These are phyloP conservation scores for Rubus parviflorus DNA, from an alignment of 306 rosid genomes.

Conservation along the genomic window DNA sequence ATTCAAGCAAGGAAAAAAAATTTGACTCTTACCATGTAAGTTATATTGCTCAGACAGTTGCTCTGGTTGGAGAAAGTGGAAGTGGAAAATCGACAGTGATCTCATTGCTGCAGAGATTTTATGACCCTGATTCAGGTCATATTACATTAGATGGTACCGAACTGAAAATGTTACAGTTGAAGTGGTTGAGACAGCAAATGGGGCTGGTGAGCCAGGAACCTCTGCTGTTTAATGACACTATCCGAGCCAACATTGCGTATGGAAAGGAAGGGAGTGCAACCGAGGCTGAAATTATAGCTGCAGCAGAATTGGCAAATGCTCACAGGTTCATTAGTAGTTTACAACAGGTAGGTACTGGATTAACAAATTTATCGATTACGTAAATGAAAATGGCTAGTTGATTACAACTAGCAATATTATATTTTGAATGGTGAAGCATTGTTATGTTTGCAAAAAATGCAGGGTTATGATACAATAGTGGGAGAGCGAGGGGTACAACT, in stretches of 20 bases:
- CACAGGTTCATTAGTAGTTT: slow-evolving; percentile 69
- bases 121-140: slow-evolving; percentile 63
- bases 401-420: background rate
- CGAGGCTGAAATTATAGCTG: slow-evolving; percentile 63
- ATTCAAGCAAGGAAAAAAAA: background rate
- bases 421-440: background rate
- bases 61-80: slow-evolving; percentile 88
- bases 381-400: background rate
- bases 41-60: slow-evolving; percentile 57
- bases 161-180: slow-evolving; percentile 55
- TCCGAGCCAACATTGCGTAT: slow-evolving; percentile 67
- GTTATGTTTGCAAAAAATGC: slow-evolving; percentile 7
- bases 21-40: slow-evolving; percentile 18
- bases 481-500: slow-evolving; percentile 75
- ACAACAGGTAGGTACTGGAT: slow-evolving; percentile 44
- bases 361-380: too few relatives aligned
- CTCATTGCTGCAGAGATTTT: slow-evolving; percentile 69
- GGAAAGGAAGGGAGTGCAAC: slow-evolving; percentile 64
- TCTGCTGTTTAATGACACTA: slow-evolving; percentile 64
- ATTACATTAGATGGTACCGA: slow-evolving; percentile 64
- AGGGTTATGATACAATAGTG: slow-evolving; percentile 72
- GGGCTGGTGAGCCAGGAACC: slow-evolving; percentile 87
- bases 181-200: slow-evolving; percentile 79
- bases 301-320: slow-evolving; percentile 71
- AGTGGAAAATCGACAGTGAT: slow-evolving; percentile 84